These are phyloP conservation scores for Fusarium torreyae DNA, from an alignment of 2,329 filamentous ascomycete species.

Conservation along the genomic window DNA sequence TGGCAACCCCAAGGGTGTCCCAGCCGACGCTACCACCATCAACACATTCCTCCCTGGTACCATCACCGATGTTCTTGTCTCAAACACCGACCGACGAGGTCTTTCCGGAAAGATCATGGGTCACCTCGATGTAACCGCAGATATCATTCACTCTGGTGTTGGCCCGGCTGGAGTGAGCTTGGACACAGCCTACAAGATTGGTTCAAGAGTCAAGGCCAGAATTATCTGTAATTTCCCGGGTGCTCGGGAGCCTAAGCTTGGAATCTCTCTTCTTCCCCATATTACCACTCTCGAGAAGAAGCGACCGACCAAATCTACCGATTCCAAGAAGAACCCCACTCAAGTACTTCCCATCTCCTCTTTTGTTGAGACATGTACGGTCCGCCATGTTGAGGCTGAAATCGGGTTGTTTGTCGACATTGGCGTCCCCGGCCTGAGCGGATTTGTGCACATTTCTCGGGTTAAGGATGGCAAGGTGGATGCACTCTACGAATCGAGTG, in stretches of 20 bases:
- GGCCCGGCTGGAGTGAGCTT: conserved; percentile 79
- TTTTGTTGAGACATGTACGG: conserved; percentile 81
- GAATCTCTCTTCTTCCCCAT: conserved; percentile 90
- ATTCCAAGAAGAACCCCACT: conserved; percentile 65
- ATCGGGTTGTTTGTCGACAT: conserved; percentile 86
- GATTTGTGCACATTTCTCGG: conserved; percentile 95
- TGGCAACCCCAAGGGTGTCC: conserved; percentile 74
- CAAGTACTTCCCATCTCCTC: conserved; percentile 79
- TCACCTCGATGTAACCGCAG: conserved; percentile 89
- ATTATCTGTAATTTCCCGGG: conserved; percentile 90
- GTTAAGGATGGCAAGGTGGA: conserved; percentile 93
- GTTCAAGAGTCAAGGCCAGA: conserved; percentile 86
- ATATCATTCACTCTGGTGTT: conserved; percentile 88
- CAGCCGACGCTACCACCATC: conserved; percentile 86
- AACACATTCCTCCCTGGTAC: conserved; percentile 93
- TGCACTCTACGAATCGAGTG: conserved; percentile 80
- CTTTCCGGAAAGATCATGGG: conserved; percentile 93
- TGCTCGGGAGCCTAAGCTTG: conserved; percentile 84
- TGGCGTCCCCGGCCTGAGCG: conserved; percentile 74
- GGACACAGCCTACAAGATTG: conserved; percentile 84
- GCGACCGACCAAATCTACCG: conserved; percentile 52
- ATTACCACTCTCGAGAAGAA: conserved; percentile 74
- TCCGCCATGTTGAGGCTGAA: conserved; percentile 83
- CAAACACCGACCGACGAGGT: conserved; percentile 81
- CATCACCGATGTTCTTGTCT: conserved; percentile 87